A percentile compares a stretch with the other conserved stretches of the same genome.
Conservation (phyloP, 2,329 filamentous ascomycete species). For the Emmonsia crescens region DNA sequence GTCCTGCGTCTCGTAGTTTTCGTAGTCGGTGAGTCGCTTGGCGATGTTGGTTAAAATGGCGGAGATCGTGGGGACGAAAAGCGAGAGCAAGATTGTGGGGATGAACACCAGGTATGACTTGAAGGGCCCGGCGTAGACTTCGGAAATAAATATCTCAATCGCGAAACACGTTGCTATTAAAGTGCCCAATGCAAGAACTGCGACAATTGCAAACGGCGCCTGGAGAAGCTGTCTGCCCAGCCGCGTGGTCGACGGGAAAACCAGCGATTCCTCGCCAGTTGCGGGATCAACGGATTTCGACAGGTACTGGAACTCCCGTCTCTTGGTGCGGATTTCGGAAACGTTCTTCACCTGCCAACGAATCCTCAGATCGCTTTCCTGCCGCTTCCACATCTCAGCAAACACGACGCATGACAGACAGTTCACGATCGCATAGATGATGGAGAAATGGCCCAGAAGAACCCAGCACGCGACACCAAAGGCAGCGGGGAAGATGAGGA, state of each 20-base stretch:
- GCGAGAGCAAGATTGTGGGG: conserved; percentile 77
- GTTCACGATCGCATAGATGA: conserved; percentile 65
- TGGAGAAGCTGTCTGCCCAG: conserved; percentile 68
- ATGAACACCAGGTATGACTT: conserved; percentile 77
- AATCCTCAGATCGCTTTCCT: conserved; percentile 74
- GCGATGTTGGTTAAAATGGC: conserved; percentile 66
- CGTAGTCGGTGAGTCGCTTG: conserved; percentile 63
- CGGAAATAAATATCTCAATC: conserved; percentile 90
- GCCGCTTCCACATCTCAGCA: conserved; percentile 92
- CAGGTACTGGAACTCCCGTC: conserved; percentile 70
- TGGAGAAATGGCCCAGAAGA: conserved; percentile 74
- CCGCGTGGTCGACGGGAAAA: conserved; percentile 67
- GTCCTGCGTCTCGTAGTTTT: conserved; percentile 87
- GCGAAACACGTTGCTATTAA: conserved; percentile 81
- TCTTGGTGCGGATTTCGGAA: conserved; percentile 65
- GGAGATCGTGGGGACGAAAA: conserved; percentile 67
- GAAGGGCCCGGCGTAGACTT: conserved; percentile 82
- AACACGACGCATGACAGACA: conserved; percentile 83
- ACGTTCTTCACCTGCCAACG: conserved; percentile 84
- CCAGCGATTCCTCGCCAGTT: conserved; percentile 65
- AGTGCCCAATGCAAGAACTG: conserved; percentile 60
- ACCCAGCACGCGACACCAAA: conserved; percentile 70
- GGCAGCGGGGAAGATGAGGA: conserved; percentile 68
- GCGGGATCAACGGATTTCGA: conserved; percentile 65
- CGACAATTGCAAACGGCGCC: conserved; percentile 71